Evolutionary conservation across 225 moss, liverwort and hornwort genomes (phyloP).

Genomic region (Climacium dendroides): DNA sequence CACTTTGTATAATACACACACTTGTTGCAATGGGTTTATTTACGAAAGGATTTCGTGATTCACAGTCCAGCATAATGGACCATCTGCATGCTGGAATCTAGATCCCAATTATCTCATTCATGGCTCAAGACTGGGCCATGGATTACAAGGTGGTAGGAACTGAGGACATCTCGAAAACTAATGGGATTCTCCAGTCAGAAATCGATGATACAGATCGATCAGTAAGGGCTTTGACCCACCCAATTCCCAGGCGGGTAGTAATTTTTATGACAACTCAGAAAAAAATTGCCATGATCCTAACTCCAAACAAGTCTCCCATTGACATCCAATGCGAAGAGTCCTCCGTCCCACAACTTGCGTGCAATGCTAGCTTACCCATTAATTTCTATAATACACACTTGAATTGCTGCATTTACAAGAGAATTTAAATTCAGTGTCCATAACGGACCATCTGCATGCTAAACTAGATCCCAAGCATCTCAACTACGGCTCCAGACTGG

Average conservation of each 20-base stretch:
- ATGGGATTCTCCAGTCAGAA: background rate
- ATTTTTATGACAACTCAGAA: constrained; percentile 1
- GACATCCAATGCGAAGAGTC: background rate
- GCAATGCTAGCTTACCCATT: constrained; percentile 18
- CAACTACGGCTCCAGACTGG: background rate
- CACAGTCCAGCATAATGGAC: background rate
- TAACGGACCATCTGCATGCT: background rate
- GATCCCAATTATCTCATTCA: background rate
- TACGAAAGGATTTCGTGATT: background rate
- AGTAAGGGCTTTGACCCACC: constrained; percentile 2
- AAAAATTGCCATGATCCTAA: background rate
- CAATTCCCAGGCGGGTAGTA: constrained; percentile 9
- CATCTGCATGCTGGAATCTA: background rate
- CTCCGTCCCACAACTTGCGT: constrained; percentile 18
- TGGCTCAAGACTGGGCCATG: background rate
- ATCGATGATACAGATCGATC: background rate
- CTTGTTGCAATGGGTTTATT: background rate
- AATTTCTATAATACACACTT: background rate
- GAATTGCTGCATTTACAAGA: background rate
- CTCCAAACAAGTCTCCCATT: background rate
- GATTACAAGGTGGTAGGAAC: background rate
- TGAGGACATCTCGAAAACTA: background rate
- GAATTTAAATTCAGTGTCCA: background rate
- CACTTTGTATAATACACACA: background rate
- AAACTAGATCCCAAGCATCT: background rate